Base-by-base conservation (phyloP, 202 grass and related monocot species). In the Digitaria exilis region DNA sequence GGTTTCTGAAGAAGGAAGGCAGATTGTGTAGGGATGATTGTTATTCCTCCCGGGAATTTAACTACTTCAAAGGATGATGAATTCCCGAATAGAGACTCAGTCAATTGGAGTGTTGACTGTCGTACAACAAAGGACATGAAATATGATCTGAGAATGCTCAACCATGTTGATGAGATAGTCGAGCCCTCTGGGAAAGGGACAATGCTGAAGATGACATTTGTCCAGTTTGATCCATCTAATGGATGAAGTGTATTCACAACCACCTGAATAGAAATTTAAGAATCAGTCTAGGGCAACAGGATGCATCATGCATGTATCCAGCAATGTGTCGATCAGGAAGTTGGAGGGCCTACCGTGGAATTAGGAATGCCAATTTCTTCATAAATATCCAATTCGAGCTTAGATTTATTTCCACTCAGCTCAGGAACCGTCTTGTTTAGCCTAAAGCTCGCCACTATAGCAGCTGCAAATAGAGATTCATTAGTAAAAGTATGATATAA, bases 41-140 rank as follows among this genome's bases (percentile, higher is more conserved):
- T 94, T 69, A 99, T 96, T 83, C 96, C 96, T 73, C 93, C 91
- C 10, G 89, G 96, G 81, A 96, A 99, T 71, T 91, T 96, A 73
- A 85, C 28, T 45, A 96, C 93, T 81, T 99, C 84, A 69, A 99
- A 96, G 78, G 56, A 89, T 22, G 96, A 94, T 34, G 93, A 94
- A 64, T 96, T 99, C 69, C 96, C 96, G 50, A 96, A 99, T 29
- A 96, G 82, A 31, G 91, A 68, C 67, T 81, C 68, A 6, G 93
- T 99, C 74, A 99, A 84, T 75, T 96, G 89, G 50, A 99, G 75
- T 35, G 89, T 94, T 75, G 93, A 96, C 78, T 99, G 93, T 54
- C 64, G 85, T 66, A 86, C 79, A 24, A 94, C 96, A 58, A 99
- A 89, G 58, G 85, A 89, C 91, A 94, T 94, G 61, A 99, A 96